Percentiles rank a stretch among this genome's conserved stretches.
These are phyloP conservation scores for Camptophora hylomeconis DNA, from an alignment of 2,329 filamentous ascomycete species.

Conservation along the genomic window DNA sequence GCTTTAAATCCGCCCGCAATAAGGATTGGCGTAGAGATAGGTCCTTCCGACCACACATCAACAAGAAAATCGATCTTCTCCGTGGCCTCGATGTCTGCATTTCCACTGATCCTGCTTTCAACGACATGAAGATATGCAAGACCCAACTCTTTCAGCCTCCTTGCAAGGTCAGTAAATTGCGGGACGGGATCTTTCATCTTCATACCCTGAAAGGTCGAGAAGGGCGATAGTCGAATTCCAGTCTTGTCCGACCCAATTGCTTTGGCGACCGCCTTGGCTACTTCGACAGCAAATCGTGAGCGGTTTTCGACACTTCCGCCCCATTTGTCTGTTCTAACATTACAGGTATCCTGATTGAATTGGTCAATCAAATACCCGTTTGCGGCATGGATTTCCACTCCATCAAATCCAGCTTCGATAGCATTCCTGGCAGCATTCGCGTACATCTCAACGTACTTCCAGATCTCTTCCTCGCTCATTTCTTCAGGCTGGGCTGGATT, in stretches of 20 bases:
- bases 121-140: conserved; percentile 47
- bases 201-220: conserved; percentile 39
- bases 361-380: conserved; percentile 42
- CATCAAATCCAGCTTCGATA: conserved; percentile 42
- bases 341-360: conserved; percentile 37
- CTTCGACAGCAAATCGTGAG: conserved; percentile 38
- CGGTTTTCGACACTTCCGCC: conserved; percentile 39
- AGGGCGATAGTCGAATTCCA: conserved; percentile 34
- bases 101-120: conserved; percentile 34
- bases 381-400: conserved; percentile 35
- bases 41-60: conserved; percentile 34
- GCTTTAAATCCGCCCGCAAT: conserved; percentile 43
- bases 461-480: conserved; percentile 31
- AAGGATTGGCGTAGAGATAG: conserved; percentile 42
- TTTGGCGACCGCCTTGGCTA: conserved; percentile 27
- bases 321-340: conserved; percentile 37
- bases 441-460: conserved; percentile 28
- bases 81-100: conserved; percentile 26
- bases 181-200: conserved; percentile 45
- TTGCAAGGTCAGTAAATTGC: conserved; percentile 44
- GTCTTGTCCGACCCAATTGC: conserved; percentile 30
- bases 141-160: conserved; percentile 31
- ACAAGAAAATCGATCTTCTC: conserved; percentile 8
- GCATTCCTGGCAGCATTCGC: conserved; percentile 37
- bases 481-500: conserved; percentile 14